Evolutionary conservation across 805 yeast genomes (phyloP).

Genomic region (Brettanomyces nanus): DNA sequence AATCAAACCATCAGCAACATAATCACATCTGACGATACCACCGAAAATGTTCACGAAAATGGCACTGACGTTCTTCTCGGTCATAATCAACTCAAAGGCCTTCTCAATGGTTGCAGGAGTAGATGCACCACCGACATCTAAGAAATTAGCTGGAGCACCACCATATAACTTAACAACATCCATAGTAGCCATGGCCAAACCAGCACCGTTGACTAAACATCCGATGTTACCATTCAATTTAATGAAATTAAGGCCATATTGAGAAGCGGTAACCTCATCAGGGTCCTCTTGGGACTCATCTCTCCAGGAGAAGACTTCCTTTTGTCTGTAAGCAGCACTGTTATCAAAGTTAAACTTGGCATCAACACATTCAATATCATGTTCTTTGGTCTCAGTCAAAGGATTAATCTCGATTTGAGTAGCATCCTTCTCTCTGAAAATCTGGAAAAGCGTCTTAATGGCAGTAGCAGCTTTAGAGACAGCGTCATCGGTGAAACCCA

Average conservation of each 20-base stretch:
- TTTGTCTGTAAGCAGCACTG: conserved; percentile 90
- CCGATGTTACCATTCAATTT: conserved; percentile 98
- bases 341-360: conserved; percentile 98
- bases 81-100: conserved; percentile 88
- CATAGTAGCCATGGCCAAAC: conserved; percentile 99
- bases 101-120: conserved; percentile 96
- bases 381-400: conserved; percentile 84
- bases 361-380: conserved; percentile 94
- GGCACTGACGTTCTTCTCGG: conserved; percentile 85
- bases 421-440: conserved; percentile 86
- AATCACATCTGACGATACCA: conserved; percentile 99
- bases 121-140: conserved; percentile 99
- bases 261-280: conserved; percentile 87
- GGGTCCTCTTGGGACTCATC: conserved; percentile 97
- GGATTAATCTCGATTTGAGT: conserved; percentile 99
- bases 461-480: conserved; percentile 81
- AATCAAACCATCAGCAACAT: conserved; percentile 95
- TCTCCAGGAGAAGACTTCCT: conserved; percentile 94
- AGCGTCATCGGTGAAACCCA: conserved; percentile 77
- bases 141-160: conserved; percentile 98
- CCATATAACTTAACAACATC: conserved; percentile 97
- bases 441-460: conserved; percentile 78
- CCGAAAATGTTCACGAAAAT: conserved; percentile 98
- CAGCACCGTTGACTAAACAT: conserved; percentile 98
- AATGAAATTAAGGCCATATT: conserved; percentile 89